Conservation (phyloP, 495 filamentous ascomycete species). For the Penicillium antarcticum region DNA sequence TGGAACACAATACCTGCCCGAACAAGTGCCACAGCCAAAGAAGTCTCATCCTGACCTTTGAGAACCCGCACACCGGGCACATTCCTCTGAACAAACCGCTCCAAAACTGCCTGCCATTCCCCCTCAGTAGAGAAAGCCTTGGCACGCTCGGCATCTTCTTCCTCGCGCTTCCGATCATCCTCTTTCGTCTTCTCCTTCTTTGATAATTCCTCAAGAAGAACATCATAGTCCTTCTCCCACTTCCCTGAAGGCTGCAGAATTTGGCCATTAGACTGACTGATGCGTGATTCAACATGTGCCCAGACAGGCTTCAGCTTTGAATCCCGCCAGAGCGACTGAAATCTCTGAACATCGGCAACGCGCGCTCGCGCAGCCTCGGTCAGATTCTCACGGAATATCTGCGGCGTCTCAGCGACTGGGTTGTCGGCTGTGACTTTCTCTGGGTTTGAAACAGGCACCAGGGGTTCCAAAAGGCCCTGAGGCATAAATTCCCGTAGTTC, state of each 20-base stretch:
- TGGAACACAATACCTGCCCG: conserved; percentile 37
- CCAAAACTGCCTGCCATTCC: conserved; percentile 31
- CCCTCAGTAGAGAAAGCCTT: conserved; percentile 28
- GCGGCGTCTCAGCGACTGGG: conserved; percentile 25
- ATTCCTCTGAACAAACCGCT: conserved; percentile 25
- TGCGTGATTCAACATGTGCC: conserved; percentile 30
- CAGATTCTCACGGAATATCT: conserved; percentile 23
- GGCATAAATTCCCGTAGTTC: conserved; percentile 41
- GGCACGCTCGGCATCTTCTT: conserved; percentile 27
- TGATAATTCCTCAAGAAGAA: conserved; percentile 30
- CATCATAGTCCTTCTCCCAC: conserved; percentile 43
- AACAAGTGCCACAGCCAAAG: conserved; percentile 27
- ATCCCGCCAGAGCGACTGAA: conserved; percentile 35
- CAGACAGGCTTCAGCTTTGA: conserved; percentile 37
- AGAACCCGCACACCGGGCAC: conserved; percentile 30
- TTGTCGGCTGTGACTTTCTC: conserved; percentile 9
- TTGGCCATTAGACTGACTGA: conserved; percentile 34
- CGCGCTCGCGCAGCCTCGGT: conserved; percentile 24
- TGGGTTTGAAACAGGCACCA: conserved; percentile 31
- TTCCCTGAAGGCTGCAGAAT: conserved; percentile 36
- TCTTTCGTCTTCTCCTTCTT: conserved; percentile 25
- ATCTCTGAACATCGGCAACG: conserved; percentile 27
- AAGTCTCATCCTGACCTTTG: conserved; percentile 19
- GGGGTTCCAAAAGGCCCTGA: conserved; percentile 33
- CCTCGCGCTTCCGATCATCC: conserved; percentile 19